Percentiles rank a stretch among this genome's conserved stretches.
These are phyloP conservation scores for Gentiana macrophylla DNA, from an alignment of 257 asterid species.

Conservation along the genomic window DNA sequence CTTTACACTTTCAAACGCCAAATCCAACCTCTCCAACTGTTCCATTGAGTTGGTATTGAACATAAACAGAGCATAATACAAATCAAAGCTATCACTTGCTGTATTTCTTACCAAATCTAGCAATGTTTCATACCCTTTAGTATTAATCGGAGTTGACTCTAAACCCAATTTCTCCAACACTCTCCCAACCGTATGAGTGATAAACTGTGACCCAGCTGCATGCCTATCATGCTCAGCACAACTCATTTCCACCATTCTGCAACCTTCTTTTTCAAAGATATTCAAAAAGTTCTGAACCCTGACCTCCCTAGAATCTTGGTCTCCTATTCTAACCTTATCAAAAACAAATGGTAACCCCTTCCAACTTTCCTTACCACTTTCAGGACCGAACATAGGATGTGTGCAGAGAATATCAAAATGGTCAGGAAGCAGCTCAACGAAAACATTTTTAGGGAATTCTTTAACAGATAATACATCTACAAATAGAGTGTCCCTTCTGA, in stretches of 20 bases:
- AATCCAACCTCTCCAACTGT: too few species aligned
- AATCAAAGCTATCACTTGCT: constrained; percentile 36
- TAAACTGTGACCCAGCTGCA: constrained; percentile 74
- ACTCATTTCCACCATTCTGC: constrained; percentile 67
- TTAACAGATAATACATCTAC: too few species aligned
- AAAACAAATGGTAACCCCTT: constrained; percentile 44
- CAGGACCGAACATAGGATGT: constrained; percentile 74
- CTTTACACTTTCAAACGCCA: too few species aligned
- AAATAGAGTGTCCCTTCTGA: too few species aligned
- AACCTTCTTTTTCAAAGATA: constrained; percentile 62
- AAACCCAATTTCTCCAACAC: constrained; percentile 53
- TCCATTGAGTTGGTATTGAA: too few species aligned
- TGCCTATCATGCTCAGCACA: constrained; percentile 62
- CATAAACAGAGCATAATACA: too few species aligned
- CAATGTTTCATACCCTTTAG: constrained; percentile 65
- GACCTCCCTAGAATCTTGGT: constrained; percentile 32
- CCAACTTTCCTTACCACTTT: constrained; percentile 66
- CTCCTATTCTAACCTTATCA: constrained; percentile 53
- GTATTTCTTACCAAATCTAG: constrained; percentile 69
- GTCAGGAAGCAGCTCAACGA: constrained; percentile 39
- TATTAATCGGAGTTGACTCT: constrained; percentile 55
- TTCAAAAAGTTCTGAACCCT: constrained; percentile 46
- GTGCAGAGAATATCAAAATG: constrained; percentile 32
- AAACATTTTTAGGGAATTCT: constrained; percentile 6
- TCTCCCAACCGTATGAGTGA: constrained; percentile 72